These are phyloP conservation scores for Beverwykella pulmonaria DNA, from an alignment of 495 filamentous ascomycete species.

Conservation along the genomic window DNA sequence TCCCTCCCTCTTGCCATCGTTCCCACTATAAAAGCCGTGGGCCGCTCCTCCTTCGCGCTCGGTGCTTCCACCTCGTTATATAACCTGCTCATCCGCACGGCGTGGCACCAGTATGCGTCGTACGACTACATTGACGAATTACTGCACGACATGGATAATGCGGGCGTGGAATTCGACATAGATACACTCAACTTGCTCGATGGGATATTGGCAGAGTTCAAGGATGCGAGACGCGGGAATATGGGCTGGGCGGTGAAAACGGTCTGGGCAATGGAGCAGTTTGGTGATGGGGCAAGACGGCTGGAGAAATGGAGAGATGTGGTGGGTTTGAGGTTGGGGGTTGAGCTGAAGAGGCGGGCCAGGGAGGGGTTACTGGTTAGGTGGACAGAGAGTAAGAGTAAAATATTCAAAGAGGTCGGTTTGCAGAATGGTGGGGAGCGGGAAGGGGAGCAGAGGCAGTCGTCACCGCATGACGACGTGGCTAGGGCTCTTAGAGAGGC, in stretches of 20 bases:
- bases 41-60: constrained; percentile 69
- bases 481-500: no score
- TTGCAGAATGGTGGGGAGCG: no score
- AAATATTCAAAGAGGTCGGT: no score
- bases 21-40: constrained; percentile 70
- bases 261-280: constrained; percentile 32
- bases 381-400: not conserved
- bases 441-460: no score
- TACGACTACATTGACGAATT: constrained; percentile 62
- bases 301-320: constrained; percentile 31
- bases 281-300: constrained; percentile 15
- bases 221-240: constrained; percentile 5
- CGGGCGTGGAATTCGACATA: constrained; percentile 63
- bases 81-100: constrained; percentile 67
- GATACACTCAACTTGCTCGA: constrained; percentile 59
- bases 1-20: constrained; percentile 64
- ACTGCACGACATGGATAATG: constrained; percentile 75
- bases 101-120: constrained; percentile 67
- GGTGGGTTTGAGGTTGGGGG: constrained; percentile 26
- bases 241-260: constrained; percentile 18
- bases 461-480: no score
- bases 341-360: not conserved
- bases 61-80: constrained; percentile 74
- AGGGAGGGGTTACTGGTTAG: not conserved
- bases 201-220: constrained; percentile 23